Percentiles rank a stretch among this genome's conserved stretches.
These are phyloP conservation scores for Exutisphaerella laricina DNA, from an alignment of 2,329 filamentous ascomycete genomes.

Conservation along the genomic window DNA sequence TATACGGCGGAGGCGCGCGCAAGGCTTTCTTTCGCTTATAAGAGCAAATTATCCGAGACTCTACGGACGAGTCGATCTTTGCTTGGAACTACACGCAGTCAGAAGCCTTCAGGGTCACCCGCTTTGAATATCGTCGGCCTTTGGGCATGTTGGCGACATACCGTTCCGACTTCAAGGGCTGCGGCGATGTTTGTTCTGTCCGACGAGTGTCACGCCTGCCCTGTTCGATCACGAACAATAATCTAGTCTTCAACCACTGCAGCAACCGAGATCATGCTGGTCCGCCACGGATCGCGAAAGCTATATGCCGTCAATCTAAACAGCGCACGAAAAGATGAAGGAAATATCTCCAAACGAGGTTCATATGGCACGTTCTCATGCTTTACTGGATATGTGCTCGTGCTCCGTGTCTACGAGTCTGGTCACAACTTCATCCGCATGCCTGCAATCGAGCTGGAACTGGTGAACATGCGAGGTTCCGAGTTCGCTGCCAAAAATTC, in stretches of 20 bases:
- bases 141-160: neutral
- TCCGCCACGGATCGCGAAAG: neutral
- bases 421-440: no score
- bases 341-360: no score
- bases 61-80: constrained; percentile 6
- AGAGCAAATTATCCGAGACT: constrained; percentile 15
- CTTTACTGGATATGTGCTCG: neutral
- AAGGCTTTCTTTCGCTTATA: constrained; percentile 19
- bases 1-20: constrained; percentile 15
- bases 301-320: neutral
- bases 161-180: neutral
- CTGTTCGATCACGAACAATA: neutral
- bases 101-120: no score
- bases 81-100: no score
- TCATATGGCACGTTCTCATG: neutral
- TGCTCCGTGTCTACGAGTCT: no score
- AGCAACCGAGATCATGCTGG: neutral
- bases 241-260: neutral
- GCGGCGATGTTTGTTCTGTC: neutral
- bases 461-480: no score
- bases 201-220: neutral
- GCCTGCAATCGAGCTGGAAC: no score
- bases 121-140: neutral
- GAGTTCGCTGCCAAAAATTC: no score
- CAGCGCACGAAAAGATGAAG: neutral